Evolutionary conservation across 2,329 filamentous ascomycete genomes (phyloP).

Genomic region (Ophiostoma perfectum): DNA sequence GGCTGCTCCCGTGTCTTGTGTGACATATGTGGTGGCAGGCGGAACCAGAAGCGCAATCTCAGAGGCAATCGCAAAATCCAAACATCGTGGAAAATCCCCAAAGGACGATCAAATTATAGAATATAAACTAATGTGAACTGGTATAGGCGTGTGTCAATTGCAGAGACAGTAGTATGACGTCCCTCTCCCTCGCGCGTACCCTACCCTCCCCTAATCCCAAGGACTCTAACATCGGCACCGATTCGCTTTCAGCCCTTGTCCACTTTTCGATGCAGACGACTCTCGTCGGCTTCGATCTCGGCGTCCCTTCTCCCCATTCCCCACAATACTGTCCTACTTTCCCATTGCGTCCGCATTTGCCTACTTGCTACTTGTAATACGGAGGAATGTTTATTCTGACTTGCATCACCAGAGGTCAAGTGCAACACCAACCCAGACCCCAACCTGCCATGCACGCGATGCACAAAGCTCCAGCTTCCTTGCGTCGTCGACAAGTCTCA

Average conservation of each 20-base stretch:
- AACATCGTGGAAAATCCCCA: too few relatives aligned
- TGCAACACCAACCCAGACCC: slow-evolving; percentile 26
- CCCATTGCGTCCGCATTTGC: background rate
- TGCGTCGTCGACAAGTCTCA: slow-evolving; percentile 28
- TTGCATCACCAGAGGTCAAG: slow-evolving; percentile 26
- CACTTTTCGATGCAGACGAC: slow-evolving; percentile 5
- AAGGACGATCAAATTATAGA: background rate
- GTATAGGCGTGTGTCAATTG: slow-evolving; percentile 28
- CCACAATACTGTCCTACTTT: background rate
- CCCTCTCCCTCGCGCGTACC: background rate
- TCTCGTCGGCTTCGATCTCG: background rate
- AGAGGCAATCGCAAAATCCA: too few relatives aligned
- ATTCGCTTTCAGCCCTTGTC: slow-evolving; percentile 21
- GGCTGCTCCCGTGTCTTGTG: too few relatives aligned
- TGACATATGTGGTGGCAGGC: too few relatives aligned
- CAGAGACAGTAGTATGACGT: slow-evolving; percentile 28
- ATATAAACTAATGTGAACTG: background rate
- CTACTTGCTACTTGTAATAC: background rate
- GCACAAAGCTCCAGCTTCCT: slow-evolving; percentile 26
- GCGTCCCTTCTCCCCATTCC: background rate
- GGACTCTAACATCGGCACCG: slow-evolving; percentile 23
- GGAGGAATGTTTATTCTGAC: background rate
- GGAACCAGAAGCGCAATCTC: too few relatives aligned
- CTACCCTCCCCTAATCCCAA: background rate
- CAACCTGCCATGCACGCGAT: slow-evolving; percentile 26